Conservation (phyloP, 2,329 filamentous ascomycete species). For the Fusarium brevicatenulatum region DNA sequence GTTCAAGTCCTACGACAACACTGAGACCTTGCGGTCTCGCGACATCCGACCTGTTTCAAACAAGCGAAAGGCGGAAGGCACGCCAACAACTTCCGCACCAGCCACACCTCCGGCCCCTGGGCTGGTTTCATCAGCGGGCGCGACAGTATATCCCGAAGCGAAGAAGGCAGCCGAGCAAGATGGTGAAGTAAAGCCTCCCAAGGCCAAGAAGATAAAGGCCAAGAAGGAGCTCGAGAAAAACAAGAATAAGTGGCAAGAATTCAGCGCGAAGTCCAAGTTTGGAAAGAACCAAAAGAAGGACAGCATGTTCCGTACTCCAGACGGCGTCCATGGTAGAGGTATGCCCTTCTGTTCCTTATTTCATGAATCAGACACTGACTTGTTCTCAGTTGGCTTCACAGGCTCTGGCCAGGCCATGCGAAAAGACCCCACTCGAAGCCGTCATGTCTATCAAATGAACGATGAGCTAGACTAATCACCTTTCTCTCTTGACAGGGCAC, state of each 20-base stretch:
- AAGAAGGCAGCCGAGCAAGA: conserved; percentile 70
- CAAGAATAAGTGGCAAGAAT: conserved; percentile 96
- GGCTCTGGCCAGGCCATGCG: conserved; percentile 96
- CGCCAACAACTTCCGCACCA: conserved; percentile 61
- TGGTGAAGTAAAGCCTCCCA: conserved; percentile 75
- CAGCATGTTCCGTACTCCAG: conserved; percentile 95
- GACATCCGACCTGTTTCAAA: conserved; percentile 84
- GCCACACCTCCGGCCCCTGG: conserved; percentile 50
- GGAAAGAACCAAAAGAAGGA: conserved; percentile 81
- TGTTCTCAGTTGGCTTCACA: conserved; percentile 85
- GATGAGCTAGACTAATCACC: conserved; percentile 74
- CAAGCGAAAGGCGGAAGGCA: conserved; percentile 88
- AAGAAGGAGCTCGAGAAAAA: conserved; percentile 90
- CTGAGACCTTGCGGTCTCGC: conserved; percentile 81
- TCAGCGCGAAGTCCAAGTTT: conserved; percentile 80
- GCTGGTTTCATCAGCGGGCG: conserved; percentile 65
- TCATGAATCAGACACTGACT: conserved; percentile 29
- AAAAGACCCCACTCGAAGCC: conserved; percentile 83
- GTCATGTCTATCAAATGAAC: conserved; percentile 84
- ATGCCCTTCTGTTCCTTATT: conserved; percentile 40
- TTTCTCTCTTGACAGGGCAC: conserved; percentile 43
- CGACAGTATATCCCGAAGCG: conserved; percentile 69
- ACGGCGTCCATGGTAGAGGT: conserved; percentile 89
- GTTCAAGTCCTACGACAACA: conserved; percentile 90
- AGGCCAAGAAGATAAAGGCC: conserved; percentile 90